Evolutionary conservation across 1,284 basidiomycete genomes (phyloP).

Genomic region (Trametes versicolor): DNA sequence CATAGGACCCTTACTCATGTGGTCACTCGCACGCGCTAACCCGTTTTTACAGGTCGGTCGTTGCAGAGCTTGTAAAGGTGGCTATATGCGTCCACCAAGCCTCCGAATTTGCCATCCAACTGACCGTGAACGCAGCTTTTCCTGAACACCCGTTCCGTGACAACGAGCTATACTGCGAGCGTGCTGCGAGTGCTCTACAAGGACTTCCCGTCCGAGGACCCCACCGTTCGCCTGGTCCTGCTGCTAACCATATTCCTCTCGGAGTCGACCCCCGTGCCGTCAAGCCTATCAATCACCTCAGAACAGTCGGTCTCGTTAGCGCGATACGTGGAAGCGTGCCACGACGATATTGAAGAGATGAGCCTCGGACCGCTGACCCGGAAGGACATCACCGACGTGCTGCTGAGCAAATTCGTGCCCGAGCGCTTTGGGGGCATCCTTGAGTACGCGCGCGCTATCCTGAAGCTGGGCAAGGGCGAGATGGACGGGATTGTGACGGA

Average conservation of each 20-base stretch:
- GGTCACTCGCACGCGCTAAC: conserved; percentile 16
- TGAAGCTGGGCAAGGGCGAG: conserved; percentile 53
- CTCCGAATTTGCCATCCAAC: neutral
- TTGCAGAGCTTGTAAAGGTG: conserved; percentile 72
- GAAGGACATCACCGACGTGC: conserved; percentile 66
- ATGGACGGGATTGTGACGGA: conserved; percentile 59
- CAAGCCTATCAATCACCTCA: conserved; percentile 36
- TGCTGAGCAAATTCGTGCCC: conserved; percentile 71
- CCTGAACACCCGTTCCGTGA: conserved; percentile 71
- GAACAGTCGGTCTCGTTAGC: conserved; percentile 18
- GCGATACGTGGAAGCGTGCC: conserved; percentile 46
- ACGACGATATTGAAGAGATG: conserved; percentile 57
- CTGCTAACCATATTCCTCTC: conserved; percentile 69
- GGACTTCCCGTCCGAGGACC: conserved; percentile 70
- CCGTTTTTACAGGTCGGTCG: conserved; percentile 52
- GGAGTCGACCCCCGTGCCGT: conserved; percentile 48
- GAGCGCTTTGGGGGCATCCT: conserved; percentile 63
- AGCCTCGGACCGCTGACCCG: conserved; percentile 63
- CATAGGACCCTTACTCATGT: conserved; percentile 25
- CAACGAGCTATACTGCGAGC: conserved; percentile 54
- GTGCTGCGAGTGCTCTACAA: conserved; percentile 66
- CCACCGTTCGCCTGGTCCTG: conserved; percentile 71
- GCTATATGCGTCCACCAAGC: conserved; percentile 11
- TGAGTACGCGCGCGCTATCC: conserved; percentile 60
- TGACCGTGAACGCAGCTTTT: conserved; percentile 60